Conservation (phyloP, 2,329 filamentous ascomycete genomes). For the Aspergillus novoparasiticus region DNA sequence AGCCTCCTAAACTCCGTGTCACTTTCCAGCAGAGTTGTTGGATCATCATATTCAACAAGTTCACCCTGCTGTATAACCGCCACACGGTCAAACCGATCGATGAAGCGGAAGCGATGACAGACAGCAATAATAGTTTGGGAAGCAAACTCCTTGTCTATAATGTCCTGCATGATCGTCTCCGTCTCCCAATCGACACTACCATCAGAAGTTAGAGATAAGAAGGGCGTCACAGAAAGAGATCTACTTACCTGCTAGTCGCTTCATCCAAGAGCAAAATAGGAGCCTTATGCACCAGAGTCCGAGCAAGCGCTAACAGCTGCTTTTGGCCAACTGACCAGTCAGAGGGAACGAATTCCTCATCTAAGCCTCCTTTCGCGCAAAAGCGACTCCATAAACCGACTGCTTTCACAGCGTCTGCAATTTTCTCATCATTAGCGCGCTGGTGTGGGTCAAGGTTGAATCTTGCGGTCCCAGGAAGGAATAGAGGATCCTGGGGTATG, state of each 20-base stretch:
- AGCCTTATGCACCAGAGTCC: slow-evolving; percentile 56
- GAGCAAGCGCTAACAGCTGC: slow-evolving; percentile 71
- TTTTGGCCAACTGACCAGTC: slow-evolving; percentile 71
- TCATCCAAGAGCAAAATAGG: slow-evolving; percentile 22
- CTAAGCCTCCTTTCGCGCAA: slow-evolving; percentile 24
- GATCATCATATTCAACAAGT: slow-evolving; percentile 19
- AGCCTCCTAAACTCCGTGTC: background rate
- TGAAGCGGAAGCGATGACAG: slow-evolving; percentile 28
- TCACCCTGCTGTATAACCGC: slow-evolving; percentile 27
- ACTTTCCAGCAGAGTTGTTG: slow-evolving; percentile 3
- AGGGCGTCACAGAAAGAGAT: background rate
- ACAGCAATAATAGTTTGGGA: slow-evolving; percentile 33
- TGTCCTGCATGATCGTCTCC: slow-evolving; percentile 28
- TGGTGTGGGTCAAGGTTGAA: slow-evolving; percentile 35
- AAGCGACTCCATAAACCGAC: slow-evolving; percentile 29
- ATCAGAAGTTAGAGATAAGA: background rate
- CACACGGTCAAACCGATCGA: slow-evolving; percentile 31
- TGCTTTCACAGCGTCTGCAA: slow-evolving; percentile 24
- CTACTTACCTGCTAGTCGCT: slow-evolving; percentile 22
- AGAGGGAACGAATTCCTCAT: slow-evolving; percentile 38
- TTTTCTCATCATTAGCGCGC: slow-evolving; percentile 24
- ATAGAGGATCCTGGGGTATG: slow-evolving; percentile 30
- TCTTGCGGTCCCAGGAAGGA: slow-evolving; percentile 26
- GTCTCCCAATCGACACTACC: slow-evolving; percentile 19
- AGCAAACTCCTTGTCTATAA: slow-evolving; percentile 29